A percentile compares a stretch with the other conserved stretches of the same genome.
phyloP scores from a whole-genome alignment of 2,329 filamentous ascomycete genomes.

The Exophiala mesophila region DNA sequence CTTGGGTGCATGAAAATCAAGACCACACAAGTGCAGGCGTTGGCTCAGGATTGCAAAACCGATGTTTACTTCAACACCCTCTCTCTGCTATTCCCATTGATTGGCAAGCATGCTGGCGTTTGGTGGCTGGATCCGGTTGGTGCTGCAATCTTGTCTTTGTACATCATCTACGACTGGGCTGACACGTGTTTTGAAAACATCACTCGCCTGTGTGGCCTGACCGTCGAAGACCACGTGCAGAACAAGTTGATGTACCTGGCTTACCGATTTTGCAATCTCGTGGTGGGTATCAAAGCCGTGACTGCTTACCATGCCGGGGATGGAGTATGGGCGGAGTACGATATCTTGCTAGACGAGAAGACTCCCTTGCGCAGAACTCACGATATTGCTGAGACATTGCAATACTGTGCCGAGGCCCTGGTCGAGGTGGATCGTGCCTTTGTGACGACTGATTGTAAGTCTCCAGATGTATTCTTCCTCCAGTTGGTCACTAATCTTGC shows the following conservation, averaged over 20 bases:
- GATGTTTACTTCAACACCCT: constrained; percentile 62
- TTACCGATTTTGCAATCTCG: constrained; percentile 52
- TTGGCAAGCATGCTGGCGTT: constrained; percentile 53
- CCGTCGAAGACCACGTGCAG: constrained; percentile 47
- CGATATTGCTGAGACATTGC: constrained; percentile 59
- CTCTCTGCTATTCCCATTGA: constrained; percentile 57
- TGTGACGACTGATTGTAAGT: constrained; percentile 48
- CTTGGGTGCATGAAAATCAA: constrained; percentile 56
- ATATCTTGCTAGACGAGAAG: constrained; percentile 53
- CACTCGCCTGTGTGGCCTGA: constrained; percentile 54
- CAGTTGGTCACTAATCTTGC: neutral
- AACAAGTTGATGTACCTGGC: constrained; percentile 58
- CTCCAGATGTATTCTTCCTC: neutral
- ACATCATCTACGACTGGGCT: constrained; percentile 66
- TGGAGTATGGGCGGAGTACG: constrained; percentile 59
- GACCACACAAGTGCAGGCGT: constrained; percentile 59
- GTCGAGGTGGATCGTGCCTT: constrained; percentile 51
- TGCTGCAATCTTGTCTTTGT: constrained; percentile 58
- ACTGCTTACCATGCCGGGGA: constrained; percentile 59
- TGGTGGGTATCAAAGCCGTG: constrained; percentile 51
- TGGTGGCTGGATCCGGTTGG: constrained; percentile 66
- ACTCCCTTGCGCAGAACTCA: constrained; percentile 51
- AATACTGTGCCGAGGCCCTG: constrained; percentile 50
- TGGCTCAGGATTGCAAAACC: constrained; percentile 60
- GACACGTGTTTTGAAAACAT: constrained; percentile 58